Evolutionary conservation across 1,284 basidiomycete species (phyloP).

Genomic region (Tremellales sp.): DNA sequence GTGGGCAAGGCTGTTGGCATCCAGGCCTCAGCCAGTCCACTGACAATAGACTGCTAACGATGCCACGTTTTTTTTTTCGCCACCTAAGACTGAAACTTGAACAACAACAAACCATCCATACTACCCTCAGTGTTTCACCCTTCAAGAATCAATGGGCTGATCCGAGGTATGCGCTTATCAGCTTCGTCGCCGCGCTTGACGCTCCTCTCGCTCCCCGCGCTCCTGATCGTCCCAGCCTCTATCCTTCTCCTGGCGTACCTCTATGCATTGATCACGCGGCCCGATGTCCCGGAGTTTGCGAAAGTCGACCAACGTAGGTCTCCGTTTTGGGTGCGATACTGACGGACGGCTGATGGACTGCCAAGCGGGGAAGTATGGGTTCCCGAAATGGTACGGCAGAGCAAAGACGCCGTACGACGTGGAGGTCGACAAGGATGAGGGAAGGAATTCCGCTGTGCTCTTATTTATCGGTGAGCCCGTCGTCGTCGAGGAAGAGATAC

Average conservation of each 20-base stretch:
- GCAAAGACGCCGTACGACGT: constrained; percentile 10
- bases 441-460: constrained; percentile 9
- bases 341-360: neutral
- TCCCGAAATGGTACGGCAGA: constrained; percentile 17
- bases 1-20: no score
- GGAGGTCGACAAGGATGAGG: constrained; percentile 6
- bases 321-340: neutral
- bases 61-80: no score
- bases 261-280: constrained; percentile 6
- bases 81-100: no score
- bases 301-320: constrained; percentile 15
- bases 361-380: constrained; percentile 15
- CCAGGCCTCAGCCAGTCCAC: no score
- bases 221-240: no score
- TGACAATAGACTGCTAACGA: no score
- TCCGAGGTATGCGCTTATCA: no score
- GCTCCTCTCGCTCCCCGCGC: constrained; percentile 9
- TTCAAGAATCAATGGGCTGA: no score
- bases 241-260: constrained; percentile 13
- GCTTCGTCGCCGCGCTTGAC: no score
- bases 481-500: neutral
- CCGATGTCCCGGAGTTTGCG: constrained; percentile 9
- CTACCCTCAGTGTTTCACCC: no score
- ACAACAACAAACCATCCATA: no score
- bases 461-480: constrained; percentile 12